These are phyloP conservation scores for Suhomyces bolitotheri DNA, from an alignment of 1,139 yeast species.

Conservation along the genomic window DNA sequence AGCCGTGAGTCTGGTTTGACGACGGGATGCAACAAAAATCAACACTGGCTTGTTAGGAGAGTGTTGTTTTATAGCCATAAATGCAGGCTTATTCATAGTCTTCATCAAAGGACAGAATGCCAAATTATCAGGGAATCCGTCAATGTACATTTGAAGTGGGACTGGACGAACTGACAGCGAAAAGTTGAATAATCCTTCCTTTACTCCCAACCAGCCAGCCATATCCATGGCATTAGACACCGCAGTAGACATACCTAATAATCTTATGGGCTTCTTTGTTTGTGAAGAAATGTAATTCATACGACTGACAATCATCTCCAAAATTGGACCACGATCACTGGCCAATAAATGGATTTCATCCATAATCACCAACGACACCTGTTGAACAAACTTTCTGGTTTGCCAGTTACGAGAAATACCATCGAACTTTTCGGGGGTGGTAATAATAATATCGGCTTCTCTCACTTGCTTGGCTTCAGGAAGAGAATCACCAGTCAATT, in stretches of 20 bases:
- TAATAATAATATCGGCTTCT: constrained; percentile 87
- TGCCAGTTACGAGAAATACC: constrained; percentile 99
- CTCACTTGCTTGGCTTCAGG: constrained; percentile 88
- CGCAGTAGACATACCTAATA: constrained; percentile 95
- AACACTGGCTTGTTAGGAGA: constrained; percentile 91
- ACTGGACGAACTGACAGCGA: constrained; percentile 97
- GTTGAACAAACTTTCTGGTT: constrained; percentile 87
- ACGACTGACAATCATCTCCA: constrained; percentile 98
- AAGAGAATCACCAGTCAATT: constrained; percentile 92
- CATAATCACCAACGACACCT: constrained; percentile 90
- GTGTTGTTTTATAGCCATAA: constrained; percentile 93
- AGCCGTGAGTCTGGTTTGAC: constrained; percentile 95
- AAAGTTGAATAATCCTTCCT: constrained; percentile 86
- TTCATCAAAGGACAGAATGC: constrained; percentile 97
- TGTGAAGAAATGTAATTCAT: constrained; percentile 87
- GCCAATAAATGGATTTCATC: constrained; percentile 97
- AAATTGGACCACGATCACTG: constrained; percentile 95
- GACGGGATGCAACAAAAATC: constrained; percentile 93
- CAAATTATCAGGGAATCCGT: constrained; percentile 92
- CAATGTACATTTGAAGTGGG: constrained; percentile 95
- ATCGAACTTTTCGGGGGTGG: constrained; percentile 98
- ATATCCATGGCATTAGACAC: constrained; percentile 96
- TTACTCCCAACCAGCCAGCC: constrained; percentile 97
- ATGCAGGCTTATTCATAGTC: constrained; percentile 97
- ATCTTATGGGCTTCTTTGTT: constrained; percentile 72